Evolutionary conservation across 495 filamentous ascomycete genomes (phyloP).

Genomic region (Trichoderma reesei): DNA sequence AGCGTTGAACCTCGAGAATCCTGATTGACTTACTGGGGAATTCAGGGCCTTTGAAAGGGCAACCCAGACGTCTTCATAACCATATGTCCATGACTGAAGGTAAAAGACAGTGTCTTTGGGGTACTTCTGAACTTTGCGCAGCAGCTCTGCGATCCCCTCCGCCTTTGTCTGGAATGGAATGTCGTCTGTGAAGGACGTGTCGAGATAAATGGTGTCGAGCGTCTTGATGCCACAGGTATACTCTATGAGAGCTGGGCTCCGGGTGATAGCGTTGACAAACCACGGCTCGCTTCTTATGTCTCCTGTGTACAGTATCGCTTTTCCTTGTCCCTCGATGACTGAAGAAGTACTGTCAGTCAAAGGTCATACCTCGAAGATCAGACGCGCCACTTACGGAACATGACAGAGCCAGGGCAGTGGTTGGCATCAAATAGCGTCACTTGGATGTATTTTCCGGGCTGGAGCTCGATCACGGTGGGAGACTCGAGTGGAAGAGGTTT

Average conservation of each 20-base stretch:
- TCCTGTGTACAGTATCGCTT: conserved; percentile 82
- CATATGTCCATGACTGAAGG: conserved; percentile 87
- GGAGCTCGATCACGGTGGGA: conserved; percentile 67
- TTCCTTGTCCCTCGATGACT: conserved; percentile 69
- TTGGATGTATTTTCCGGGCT: conserved; percentile 53
- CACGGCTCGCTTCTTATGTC: conserved; percentile 69
- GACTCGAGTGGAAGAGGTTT: conserved; percentile 80
- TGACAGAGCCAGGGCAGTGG: conserved; percentile 83
- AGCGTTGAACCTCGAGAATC: background rate
- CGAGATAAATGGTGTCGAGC: conserved; percentile 75
- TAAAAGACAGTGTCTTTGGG: conserved; percentile 72
- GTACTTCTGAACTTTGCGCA: conserved; percentile 58
- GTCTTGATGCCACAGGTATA: conserved; percentile 57
- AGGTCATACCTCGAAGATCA: background rate
- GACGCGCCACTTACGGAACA: conserved; percentile 50
- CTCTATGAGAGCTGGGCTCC: conserved; percentile 65
- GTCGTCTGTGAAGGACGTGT: conserved; percentile 63
- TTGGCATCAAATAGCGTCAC: conserved; percentile 89
- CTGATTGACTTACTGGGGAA: conserved; percentile 41
- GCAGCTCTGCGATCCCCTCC: conserved; percentile 64
- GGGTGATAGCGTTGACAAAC: conserved; percentile 46
- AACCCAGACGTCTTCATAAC: conserved; percentile 87
- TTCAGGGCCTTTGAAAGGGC: conserved; percentile 61
- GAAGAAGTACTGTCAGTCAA: background rate
- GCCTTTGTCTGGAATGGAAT: conserved; percentile 46